A percentile compares a stretch with the other conserved stretches of the same genome.
Evolutionary conservation across 495 filamentous ascomycete genomes (phyloP).

Genomic region (Lasiosphaeria miniovina): DNA sequence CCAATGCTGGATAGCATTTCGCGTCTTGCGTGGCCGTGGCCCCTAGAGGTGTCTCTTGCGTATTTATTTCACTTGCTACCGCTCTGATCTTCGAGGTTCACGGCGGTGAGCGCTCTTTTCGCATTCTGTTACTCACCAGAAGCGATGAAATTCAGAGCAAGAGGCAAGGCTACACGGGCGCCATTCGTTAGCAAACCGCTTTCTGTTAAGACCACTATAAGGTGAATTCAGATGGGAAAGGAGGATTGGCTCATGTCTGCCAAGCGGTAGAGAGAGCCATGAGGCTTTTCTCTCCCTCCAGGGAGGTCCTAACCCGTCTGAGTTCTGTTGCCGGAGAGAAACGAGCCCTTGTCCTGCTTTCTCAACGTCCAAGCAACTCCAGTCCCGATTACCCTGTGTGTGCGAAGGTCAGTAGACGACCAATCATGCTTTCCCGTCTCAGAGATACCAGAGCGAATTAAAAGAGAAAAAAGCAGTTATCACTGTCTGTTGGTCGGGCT

Average conservation of each 20-base stretch:
- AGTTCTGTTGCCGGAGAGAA: slow-evolving; percentile 66
- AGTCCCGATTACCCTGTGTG: slow-evolving; percentile 56
- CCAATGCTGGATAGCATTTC: neutral
- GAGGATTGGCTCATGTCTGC: neutral
- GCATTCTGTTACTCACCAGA: slow-evolving; percentile 65
- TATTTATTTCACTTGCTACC: slow-evolving; percentile 33
- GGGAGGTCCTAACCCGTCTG: slow-evolving; percentile 63
- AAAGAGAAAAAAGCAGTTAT: no score
- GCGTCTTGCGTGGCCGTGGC: neutral
- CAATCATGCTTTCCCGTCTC: no score
- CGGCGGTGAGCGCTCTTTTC: slow-evolving; percentile 9
- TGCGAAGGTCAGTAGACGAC: slow-evolving; percentile 4
- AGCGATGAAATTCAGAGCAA: slow-evolving; percentile 79
- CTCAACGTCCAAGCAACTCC: slow-evolving; percentile 66
- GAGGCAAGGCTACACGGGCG: slow-evolving; percentile 55
- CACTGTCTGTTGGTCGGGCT: no score
- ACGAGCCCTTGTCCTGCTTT: slow-evolving; percentile 65
- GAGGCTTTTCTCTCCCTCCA: slow-evolving; percentile 6
- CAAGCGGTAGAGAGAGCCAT: slow-evolving; percentile 3
- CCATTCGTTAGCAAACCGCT: slow-evolving; percentile 11
- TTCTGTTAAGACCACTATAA: neutral
- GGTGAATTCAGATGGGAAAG: neutral
- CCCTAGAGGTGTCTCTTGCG: slow-evolving; percentile 4
- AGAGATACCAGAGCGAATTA: no score
- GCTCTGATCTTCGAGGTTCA: slow-evolving; percentile 34